A percentile compares a stretch with the other conserved stretches of the same genome.
phyloP scores from a whole-genome alignment of 1,284 basidiomycete genomes.

The Limonomyces culmigenus region DNA sequence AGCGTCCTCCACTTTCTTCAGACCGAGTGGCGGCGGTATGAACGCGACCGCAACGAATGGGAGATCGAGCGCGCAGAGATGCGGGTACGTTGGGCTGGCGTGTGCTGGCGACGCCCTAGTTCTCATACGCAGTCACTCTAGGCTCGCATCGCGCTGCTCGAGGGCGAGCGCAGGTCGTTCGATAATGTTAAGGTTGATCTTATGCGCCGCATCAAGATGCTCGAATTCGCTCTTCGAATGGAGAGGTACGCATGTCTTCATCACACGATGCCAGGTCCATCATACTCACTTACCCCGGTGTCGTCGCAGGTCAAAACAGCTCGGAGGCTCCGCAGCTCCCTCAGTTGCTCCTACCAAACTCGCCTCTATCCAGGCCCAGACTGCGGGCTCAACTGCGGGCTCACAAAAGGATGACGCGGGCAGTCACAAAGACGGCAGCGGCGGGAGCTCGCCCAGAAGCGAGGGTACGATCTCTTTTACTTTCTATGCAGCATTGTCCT shows the following conservation, averaged over 20 bases:
- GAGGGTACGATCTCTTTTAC: slow-evolving; percentile 33
- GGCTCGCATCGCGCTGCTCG: slow-evolving; percentile 94
- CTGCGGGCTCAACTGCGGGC: slow-evolving; percentile 11
- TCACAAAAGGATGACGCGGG: slow-evolving; percentile 51
- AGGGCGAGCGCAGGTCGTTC: slow-evolving; percentile 90
- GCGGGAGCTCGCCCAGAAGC: slow-evolving; percentile 63
- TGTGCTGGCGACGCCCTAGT: slow-evolving; percentile 14
- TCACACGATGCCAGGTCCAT: not conserved
- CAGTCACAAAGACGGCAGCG: slow-evolving; percentile 59
- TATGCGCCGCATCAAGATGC: slow-evolving; percentile 95
- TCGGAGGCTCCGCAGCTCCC: slow-evolving; percentile 4
- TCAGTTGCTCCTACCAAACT: slow-evolving; percentile 27
- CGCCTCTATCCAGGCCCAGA: slow-evolving; percentile 35
- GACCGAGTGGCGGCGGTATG: slow-evolving; percentile 93
- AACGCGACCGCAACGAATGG: slow-evolving; percentile 98
- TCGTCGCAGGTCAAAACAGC: slow-evolving; percentile 6
- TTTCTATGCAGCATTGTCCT: not conserved
- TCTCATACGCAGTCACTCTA: slow-evolving; percentile 18
- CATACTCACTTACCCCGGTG: slow-evolving; percentile 8
- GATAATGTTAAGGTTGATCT: slow-evolving; percentile 96
- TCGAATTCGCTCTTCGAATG: slow-evolving; percentile 88
- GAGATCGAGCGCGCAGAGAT: slow-evolving; percentile 99
- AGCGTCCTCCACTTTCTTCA: slow-evolving; percentile 95
- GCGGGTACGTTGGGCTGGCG: slow-evolving; percentile 48
- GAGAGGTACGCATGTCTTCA: slow-evolving; percentile 57